A percentile compares a stretch with the other conserved stretches of the same genome.
Conservation (phyloP, 257 asterid genomes). For the Lycium ferocissimum region DNA sequence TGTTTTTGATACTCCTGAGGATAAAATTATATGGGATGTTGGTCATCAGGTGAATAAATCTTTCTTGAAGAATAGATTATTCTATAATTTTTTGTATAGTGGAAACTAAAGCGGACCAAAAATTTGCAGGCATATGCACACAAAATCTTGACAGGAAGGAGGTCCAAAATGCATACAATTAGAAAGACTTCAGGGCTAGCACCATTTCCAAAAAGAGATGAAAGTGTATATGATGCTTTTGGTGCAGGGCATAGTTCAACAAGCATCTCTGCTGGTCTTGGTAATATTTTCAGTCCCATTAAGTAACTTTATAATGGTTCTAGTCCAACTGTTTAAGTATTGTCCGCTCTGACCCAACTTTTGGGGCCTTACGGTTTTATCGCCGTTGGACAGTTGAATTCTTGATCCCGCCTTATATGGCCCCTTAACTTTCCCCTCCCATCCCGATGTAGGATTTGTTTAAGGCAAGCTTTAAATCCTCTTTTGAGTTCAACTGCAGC, state of each 20-base stretch:
- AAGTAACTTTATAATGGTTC: neutral
- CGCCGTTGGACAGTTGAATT: too few species aligned
- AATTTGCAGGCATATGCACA: conserved; percentile 72
- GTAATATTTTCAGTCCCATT: conserved; percentile 36
- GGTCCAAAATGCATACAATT: conserved; percentile 74
- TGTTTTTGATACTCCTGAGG: conserved; percentile 76
- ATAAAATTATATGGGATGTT: conserved; percentile 87
- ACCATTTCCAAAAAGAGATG: conserved; percentile 78
- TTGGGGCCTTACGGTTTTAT: neutral
- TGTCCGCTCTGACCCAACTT: neutral
- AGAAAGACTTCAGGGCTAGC: conserved; percentile 74
- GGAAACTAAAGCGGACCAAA: neutral
- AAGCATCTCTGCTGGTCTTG: conserved; percentile 88
- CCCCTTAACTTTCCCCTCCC: too few species aligned
- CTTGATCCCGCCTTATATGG: too few species aligned
- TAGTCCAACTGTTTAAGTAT: neutral
- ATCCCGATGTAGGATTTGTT: too few species aligned
- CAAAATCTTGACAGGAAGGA: conserved; percentile 78
- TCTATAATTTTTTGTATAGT: neutral
- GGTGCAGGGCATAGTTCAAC: conserved; percentile 93
- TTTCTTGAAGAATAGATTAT: neutral
- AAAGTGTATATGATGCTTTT: conserved; percentile 76
- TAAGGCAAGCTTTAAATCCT: too few species aligned
- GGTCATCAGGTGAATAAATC: conserved; percentile 73
- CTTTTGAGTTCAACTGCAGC: too few species aligned